Evolutionary conservation across 2,329 filamentous ascomycete genomes (phyloP).

Genomic region (Bipolaris oryzae): DNA sequence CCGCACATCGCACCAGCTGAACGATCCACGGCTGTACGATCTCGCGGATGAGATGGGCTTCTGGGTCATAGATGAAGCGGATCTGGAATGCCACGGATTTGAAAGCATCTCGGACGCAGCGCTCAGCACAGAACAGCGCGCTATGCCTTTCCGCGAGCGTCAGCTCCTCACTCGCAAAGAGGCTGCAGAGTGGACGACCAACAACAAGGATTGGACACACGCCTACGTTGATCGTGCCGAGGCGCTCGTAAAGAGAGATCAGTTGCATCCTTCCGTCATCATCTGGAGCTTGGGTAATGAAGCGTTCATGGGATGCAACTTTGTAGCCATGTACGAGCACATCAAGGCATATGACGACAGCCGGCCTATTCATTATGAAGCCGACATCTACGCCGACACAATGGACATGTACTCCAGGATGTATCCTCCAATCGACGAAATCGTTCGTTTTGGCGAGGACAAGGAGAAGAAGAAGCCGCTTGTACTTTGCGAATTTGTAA

Average conservation of each 20-base stretch:
- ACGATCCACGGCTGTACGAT: conserved; percentile 65
- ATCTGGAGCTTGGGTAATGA: conserved; percentile 78
- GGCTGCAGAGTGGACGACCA: conserved; percentile 64
- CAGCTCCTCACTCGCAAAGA: conserved; percentile 62
- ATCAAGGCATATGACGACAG: conserved; percentile 63
- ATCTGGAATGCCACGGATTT: conserved; percentile 57
- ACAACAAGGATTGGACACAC: conserved; percentile 65
- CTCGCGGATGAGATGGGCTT: conserved; percentile 70
- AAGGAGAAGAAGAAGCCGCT: conserved; percentile 59
- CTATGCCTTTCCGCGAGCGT: conserved; percentile 65
- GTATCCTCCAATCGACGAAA: conserved; percentile 64
- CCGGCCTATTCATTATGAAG: conserved; percentile 70
- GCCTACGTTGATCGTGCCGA: conserved; percentile 71
- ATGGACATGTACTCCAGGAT: conserved; percentile 72
- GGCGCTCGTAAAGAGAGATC: conserved; percentile 70
- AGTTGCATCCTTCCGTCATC: conserved; percentile 72
- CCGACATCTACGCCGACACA: conserved; percentile 63
- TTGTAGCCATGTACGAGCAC: conserved; percentile 70
- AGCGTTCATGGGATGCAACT: conserved; percentile 72
- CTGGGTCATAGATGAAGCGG: conserved; percentile 66
- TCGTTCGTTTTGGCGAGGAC: conserved; percentile 55
- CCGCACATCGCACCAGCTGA: conserved; percentile 71
- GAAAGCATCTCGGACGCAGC: conserved; percentile 46
- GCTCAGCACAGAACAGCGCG: conserved; percentile 29
- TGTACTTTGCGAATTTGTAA: conserved; percentile 60